phyloP scores from a whole-genome alignment of 768 basidiomycete species.

The Saitozyma podzolica region DNA sequence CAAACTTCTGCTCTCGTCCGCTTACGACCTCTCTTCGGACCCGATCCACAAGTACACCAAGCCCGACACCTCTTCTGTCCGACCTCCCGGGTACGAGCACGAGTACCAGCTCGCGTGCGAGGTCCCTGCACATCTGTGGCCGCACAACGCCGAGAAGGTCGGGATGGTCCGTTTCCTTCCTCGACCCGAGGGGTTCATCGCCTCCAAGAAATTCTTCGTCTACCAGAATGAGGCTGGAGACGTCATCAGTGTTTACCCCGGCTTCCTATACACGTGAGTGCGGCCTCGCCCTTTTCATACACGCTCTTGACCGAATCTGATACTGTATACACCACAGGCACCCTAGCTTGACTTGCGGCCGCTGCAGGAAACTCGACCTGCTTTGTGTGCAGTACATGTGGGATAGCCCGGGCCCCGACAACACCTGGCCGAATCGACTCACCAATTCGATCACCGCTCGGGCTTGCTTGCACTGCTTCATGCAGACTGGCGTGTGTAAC shows the following conservation, averaged over 20 bases:
- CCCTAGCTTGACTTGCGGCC: too few relatives aligned
- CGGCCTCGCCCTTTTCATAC: too few relatives aligned
- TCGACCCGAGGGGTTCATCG: neutral
- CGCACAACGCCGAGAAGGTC: conserved; percentile 2
- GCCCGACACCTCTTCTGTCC: neutral
- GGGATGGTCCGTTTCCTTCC: conserved; percentile 6
- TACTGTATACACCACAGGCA: too few relatives aligned
- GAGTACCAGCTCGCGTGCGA: conserved; percentile 3
- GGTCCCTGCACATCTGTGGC: neutral
- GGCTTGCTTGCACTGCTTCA: too few relatives aligned
- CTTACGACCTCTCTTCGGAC: neutral
- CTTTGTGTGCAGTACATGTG: too few relatives aligned
- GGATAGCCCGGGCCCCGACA: too few relatives aligned
- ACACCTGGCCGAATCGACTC: too few relatives aligned
- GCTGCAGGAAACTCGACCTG: too few relatives aligned
- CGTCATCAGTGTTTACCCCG: neutral
- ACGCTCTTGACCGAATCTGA: too few relatives aligned
- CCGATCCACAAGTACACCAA: neutral
- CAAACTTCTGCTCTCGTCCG: neutral
- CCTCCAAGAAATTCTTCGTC: neutral
- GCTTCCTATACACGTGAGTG: neutral
- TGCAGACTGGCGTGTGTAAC: too few relatives aligned
- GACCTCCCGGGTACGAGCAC: neutral
- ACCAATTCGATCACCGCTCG: too few relatives aligned
- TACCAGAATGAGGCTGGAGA: neutral